phyloP scores from a whole-genome alignment of 495 filamentous ascomycete genomes.

The Saxophila tyrrhenica region DNA sequence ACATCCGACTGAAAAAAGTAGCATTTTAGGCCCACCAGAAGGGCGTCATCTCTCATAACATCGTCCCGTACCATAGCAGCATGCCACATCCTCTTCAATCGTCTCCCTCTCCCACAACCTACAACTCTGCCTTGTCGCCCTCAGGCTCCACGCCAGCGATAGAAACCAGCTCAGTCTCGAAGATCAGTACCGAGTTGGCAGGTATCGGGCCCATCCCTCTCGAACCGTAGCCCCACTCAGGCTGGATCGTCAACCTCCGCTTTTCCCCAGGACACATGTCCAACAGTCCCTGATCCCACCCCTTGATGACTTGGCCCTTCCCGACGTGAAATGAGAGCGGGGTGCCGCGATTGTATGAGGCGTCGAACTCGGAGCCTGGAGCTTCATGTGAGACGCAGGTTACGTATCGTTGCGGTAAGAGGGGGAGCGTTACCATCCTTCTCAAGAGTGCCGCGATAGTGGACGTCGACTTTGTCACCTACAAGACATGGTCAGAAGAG shows the following conservation, averaged over 20 bases:
- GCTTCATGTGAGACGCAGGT: neutral
- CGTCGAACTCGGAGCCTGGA: constrained; percentile 29
- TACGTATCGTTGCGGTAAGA: neutral
- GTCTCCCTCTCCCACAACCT: neutral
- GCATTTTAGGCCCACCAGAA: no score
- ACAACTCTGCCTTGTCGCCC: constrained; percentile 17
- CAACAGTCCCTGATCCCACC: constrained; percentile 34
- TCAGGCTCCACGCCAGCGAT: constrained; percentile 30
- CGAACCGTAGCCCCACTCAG: constrained; percentile 31
- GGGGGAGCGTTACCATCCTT: constrained; percentile 22
- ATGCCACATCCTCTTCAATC: no score
- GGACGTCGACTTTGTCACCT: constrained; percentile 34
- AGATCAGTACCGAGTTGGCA: constrained; percentile 28
- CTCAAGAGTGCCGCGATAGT: constrained; percentile 36
- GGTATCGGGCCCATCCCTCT: constrained; percentile 33
- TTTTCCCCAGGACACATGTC: constrained; percentile 37
- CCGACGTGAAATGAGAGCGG: constrained; percentile 34
- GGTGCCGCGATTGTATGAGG: constrained; percentile 34
- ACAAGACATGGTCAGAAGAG: neutral
- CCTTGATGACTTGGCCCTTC: constrained; percentile 37
- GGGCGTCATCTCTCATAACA: no score
- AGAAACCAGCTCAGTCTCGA: constrained; percentile 33
- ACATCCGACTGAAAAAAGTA: no score
- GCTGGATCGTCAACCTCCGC: constrained; percentile 33
- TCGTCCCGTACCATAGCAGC: no score